These are phyloP conservation scores for Aspergillus ruber DNA, from an alignment of 2,329 filamentous ascomycete species.

Conservation along the genomic window DNA sequence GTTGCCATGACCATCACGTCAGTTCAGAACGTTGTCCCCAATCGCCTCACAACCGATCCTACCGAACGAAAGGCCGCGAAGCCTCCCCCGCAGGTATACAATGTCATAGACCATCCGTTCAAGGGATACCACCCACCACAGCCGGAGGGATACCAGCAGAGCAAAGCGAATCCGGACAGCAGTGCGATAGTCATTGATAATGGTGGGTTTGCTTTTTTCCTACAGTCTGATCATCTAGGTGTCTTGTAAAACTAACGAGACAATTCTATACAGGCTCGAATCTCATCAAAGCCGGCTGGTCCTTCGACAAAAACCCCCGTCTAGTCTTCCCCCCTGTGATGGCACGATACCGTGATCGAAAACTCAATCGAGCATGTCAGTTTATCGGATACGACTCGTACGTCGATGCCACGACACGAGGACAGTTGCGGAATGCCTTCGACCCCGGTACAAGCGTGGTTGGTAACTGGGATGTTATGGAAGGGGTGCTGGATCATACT, in stretches of 20 bases:
- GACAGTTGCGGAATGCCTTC: slow-evolving; percentile 85
- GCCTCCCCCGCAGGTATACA: slow-evolving; percentile 49
- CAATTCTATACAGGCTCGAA: slow-evolving; percentile 62
- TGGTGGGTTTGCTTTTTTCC: slow-evolving; percentile 51
- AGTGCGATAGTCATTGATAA: slow-evolving; percentile 96
- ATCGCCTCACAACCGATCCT: slow-evolving; percentile 35
- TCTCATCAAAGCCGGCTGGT: slow-evolving; percentile 88
- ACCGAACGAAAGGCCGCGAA: slow-evolving; percentile 47
- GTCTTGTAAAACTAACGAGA: neutral
- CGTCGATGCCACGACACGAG: slow-evolving; percentile 83
- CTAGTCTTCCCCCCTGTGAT: slow-evolving; percentile 81
- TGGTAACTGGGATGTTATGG: slow-evolving; percentile 97
- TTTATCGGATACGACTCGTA: slow-evolving; percentile 93
- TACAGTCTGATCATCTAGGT: neutral
- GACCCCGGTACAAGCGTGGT: slow-evolving; percentile 86
- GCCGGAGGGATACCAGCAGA: slow-evolving; percentile 64
- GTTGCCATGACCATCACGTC: slow-evolving; percentile 41
- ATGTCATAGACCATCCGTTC: slow-evolving; percentile 54
- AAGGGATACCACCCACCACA: slow-evolving; percentile 53
- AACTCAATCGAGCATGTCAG: slow-evolving; percentile 82
- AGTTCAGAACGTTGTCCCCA: slow-evolving; percentile 28
- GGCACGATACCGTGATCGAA: slow-evolving; percentile 91
- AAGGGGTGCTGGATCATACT: slow-evolving; percentile 86
- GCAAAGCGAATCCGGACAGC: slow-evolving; percentile 50
- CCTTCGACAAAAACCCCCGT: slow-evolving; percentile 76